Evolutionary conservation across 139 green algal genomes (phyloP).

Genomic region (Yamagishiella unicocca): DNA sequence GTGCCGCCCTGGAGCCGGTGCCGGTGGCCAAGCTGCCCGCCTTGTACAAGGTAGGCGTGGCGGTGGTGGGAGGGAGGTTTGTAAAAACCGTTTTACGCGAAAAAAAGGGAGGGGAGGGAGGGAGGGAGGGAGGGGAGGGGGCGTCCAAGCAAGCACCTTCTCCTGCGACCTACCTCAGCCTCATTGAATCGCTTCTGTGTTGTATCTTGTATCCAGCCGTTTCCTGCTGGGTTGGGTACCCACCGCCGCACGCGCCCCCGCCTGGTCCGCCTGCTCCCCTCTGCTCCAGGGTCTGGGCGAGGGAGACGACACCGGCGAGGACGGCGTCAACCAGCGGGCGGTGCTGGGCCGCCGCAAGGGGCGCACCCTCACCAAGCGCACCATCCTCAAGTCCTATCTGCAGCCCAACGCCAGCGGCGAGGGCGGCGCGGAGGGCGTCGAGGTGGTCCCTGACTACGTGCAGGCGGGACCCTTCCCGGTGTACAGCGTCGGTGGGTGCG

Average conservation of each 20-base stretch:
- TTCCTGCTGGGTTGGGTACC: no score
- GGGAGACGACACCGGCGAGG: neutral
- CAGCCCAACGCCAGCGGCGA: neutral
- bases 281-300: neutral
- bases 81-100: no score
- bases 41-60: slow-evolving; percentile 43
- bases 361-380: slow-evolving; percentile 78
- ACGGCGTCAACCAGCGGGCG: slow-evolving; percentile 57
- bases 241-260: no score
- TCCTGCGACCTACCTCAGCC: no score
- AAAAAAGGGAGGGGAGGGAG: no score
- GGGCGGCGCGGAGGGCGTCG: neutral
- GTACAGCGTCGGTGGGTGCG: slow-evolving; percentile 50
- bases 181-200: no score
- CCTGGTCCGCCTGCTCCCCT: no score
- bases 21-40: slow-evolving; percentile 62
- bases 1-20: slow-evolving; percentile 80
- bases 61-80: slow-evolving; percentile 2
- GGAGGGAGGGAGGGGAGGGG: no score
- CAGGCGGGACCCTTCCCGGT: slow-evolving; percentile 55
- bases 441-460: slow-evolving; percentile 7
- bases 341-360: slow-evolving; percentile 81
- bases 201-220: no score
- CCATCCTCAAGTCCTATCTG: slow-evolving; percentile 92
- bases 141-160: no score